Evolutionary conservation across 1,284 basidiomycete genomes (phyloP).

Genomic region (Ganoderma boninense): DNA sequence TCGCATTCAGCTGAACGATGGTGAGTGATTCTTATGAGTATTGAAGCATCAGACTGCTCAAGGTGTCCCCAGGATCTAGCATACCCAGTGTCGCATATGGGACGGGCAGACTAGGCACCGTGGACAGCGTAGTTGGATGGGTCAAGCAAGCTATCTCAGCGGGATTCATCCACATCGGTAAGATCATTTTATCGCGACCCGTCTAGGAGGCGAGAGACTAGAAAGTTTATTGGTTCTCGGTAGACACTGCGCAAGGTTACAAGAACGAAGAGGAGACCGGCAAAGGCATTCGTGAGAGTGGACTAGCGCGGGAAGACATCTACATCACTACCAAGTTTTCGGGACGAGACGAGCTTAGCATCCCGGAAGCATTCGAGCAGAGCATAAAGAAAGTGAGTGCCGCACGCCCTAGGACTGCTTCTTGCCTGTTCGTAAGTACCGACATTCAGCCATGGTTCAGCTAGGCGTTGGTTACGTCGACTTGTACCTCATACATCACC

Average conservation of each 20-base stretch:
- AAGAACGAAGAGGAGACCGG: constrained; percentile 51
- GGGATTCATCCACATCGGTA: constrained; percentile 43
- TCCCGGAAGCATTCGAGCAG: constrained; percentile 42
- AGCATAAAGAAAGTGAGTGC: constrained; percentile 39
- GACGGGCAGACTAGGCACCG: constrained; percentile 57
- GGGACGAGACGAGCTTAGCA: constrained; percentile 50
- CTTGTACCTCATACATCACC: constrained; percentile 75
- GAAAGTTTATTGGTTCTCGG: background rate
- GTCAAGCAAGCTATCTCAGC: constrained; percentile 42
- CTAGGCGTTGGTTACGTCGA: constrained; percentile 76
- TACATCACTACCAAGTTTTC: constrained; percentile 64
- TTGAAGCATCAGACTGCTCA: background rate
- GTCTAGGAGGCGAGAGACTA: background rate
- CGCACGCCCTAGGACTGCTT: background rate
- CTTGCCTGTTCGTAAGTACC: background rate
- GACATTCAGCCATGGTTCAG: constrained; percentile 42
- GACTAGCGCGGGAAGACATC: constrained; percentile 44
- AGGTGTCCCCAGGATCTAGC: constrained; percentile 42
- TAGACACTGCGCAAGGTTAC: constrained; percentile 46
- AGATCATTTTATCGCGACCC: background rate
- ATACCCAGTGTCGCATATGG: constrained; percentile 67
- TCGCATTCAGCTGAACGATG: constrained; percentile 58
- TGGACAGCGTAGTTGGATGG: constrained; percentile 41
- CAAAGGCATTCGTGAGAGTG: constrained; percentile 46
- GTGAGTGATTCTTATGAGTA: constrained; percentile 42